Evolutionary conservation across 1,139 yeast species (phyloP).

Genomic region (Saccharomyces hybrid): DNA sequence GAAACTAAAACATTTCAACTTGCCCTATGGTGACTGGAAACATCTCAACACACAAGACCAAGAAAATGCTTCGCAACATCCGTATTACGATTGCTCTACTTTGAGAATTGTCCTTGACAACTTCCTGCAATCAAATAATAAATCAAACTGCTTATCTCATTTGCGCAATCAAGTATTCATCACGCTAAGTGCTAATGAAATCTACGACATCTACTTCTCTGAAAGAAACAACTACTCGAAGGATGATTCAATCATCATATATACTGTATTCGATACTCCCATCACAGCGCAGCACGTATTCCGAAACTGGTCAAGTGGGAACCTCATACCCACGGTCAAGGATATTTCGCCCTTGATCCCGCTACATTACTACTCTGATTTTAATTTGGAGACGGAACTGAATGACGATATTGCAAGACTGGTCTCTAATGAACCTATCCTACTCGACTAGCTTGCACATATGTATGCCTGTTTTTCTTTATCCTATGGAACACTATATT

Average conservation of each 20-base stretch:
- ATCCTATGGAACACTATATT: neutral
- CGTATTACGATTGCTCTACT: conserved; percentile 7
- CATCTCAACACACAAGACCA: conserved; percentile 1
- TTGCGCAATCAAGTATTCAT: neutral
- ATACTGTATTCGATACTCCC: conserved; percentile 4
- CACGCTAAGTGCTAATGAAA: neutral
- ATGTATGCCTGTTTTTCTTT: neutral
- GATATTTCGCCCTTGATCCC: conserved; percentile 4
- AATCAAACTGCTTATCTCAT: neutral
- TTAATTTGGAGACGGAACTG: neutral
- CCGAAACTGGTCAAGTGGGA: neutral
- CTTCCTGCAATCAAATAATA: neutral
- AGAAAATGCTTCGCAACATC: neutral
- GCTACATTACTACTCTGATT: neutral
- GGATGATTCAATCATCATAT: conserved; percentile 4
- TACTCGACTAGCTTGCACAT: neutral
- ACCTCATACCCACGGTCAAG: neutral
- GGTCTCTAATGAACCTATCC: neutral
- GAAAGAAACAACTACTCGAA: conserved; percentile 4
- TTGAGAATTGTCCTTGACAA: conserved; percentile 4
- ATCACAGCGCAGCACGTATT: neutral
- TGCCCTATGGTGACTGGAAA: conserved; percentile 25
- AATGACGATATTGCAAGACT: neutral
- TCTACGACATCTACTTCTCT: conserved; percentile 8
- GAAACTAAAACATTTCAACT: conserved; percentile 21